Conservation (phyloP, 306 rosid species). For the Sesbania bispinosa region DNA sequence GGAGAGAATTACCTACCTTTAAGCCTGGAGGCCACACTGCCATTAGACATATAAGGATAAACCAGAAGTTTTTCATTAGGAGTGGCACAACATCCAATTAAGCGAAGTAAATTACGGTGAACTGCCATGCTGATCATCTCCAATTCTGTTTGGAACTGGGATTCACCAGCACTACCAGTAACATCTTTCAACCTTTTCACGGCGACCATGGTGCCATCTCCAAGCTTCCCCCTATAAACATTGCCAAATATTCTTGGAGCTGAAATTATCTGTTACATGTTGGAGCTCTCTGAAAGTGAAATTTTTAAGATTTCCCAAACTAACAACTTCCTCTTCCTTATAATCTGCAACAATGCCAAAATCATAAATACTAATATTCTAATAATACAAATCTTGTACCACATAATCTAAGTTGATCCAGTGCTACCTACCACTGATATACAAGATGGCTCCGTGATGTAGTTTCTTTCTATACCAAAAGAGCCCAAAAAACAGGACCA, state of each 20-base stretch:
- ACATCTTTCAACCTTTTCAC: constrained; percentile 95
- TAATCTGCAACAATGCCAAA: constrained; percentile 42
- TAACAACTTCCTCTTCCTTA: constrained; percentile 75
- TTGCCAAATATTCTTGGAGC: constrained; percentile 86
- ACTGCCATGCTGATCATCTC: constrained; percentile 99
- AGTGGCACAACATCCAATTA: constrained; percentile 87
- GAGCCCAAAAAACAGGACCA: constrained; percentile 48
- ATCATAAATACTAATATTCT: background rate
- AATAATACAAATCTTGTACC: background rate
- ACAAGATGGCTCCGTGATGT: constrained; percentile 53
- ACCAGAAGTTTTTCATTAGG: constrained; percentile 81
- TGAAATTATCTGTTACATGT: constrained; percentile 71
- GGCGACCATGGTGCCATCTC: constrained; percentile 78
- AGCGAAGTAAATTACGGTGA: constrained; percentile 80
- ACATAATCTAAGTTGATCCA: background rate
- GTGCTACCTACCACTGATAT: constrained; percentile 57
- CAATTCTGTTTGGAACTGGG: constrained; percentile 84
- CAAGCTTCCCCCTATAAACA: constrained; percentile 86
- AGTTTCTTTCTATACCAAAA: constrained; percentile 65
- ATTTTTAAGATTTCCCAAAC: constrained; percentile 78
- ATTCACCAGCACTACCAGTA: constrained; percentile 83
- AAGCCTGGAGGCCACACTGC: constrained; percentile 92
- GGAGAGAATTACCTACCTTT: constrained; percentile 56
- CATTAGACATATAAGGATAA: constrained; percentile 95
- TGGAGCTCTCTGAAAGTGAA: constrained; percentile 89